Percentiles rank a stretch among this genome's conserved stretches.
Evolutionary conservation across 768 basidiomycete genomes (phyloP).

Genomic region (Lanmaoa rubissima): DNA sequence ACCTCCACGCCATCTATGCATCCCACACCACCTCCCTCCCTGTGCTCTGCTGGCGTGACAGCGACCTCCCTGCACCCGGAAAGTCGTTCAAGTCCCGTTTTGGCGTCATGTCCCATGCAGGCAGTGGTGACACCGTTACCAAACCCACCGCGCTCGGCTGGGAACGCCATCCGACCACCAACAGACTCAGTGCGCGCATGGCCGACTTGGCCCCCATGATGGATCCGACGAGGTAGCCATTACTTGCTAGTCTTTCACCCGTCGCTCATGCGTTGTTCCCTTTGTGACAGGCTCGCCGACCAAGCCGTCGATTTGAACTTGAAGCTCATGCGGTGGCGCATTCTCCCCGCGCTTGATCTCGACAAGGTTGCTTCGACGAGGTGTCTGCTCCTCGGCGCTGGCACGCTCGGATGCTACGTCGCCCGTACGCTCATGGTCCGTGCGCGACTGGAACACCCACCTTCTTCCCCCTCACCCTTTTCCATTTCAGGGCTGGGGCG

Average conservation of each 20-base stretch:
- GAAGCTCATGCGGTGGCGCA: slow-evolving; percentile 97
- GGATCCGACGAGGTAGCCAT: slow-evolving; percentile 74
- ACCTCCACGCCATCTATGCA: slow-evolving; percentile 63
- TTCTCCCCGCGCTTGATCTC: slow-evolving; percentile 83
- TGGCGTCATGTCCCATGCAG: slow-evolving; percentile 42
- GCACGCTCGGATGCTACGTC: slow-evolving; percentile 96
- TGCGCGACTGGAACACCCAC: background rate
- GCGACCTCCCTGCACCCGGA: slow-evolving; percentile 43
- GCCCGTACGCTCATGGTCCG: slow-evolving; percentile 81
- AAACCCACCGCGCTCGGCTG: slow-evolving; percentile 82
- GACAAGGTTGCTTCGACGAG: slow-evolving; percentile 79
- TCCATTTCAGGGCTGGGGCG: slow-evolving; percentile 81
- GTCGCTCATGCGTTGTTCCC: background rate
- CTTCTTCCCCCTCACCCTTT: background rate
- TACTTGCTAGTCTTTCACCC: too few relatives aligned
- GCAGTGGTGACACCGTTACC: slow-evolving; percentile 10
- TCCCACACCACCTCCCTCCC: slow-evolving; percentile 47
- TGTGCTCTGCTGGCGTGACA: slow-evolving; percentile 77
- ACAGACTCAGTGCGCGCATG: slow-evolving; percentile 81
- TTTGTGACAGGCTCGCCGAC: slow-evolving; percentile 66
- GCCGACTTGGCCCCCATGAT: slow-evolving; percentile 95
- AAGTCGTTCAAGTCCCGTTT: slow-evolving; percentile 61
- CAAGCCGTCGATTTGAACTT: slow-evolving; percentile 98
- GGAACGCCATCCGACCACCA: slow-evolving; percentile 83
- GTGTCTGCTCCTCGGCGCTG: slow-evolving; percentile 90